Evolutionary conservation across 164 flowering plant species (phyloP).

Genomic region (Warburgia ugandensis): DNA sequence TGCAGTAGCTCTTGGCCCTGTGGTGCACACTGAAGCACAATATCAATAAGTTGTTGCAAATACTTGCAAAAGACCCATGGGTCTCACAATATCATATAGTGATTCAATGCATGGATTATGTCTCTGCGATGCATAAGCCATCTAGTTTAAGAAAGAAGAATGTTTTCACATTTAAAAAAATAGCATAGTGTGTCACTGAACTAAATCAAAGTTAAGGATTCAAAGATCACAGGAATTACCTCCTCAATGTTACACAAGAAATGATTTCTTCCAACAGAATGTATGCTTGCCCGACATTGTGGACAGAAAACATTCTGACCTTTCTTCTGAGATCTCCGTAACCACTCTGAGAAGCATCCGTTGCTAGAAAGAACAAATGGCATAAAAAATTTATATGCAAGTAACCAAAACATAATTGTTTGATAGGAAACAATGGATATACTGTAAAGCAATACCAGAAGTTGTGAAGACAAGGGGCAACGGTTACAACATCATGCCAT

Average conservation of each 20-base stretch:
- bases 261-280: conserved; percentile 84
- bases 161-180: too few relatives aligned
- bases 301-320: conserved; percentile 64
- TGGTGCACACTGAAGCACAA: too few relatives aligned
- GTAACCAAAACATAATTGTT: neutral
- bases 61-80: too few relatives aligned
- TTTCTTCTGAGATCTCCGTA: conserved; percentile 59
- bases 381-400: neutral
- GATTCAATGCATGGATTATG: too few relatives aligned
- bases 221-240: too few relatives aligned
- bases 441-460: conserved; percentile 52
- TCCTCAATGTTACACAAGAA: conserved; percentile 65
- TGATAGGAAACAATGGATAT: neutral
- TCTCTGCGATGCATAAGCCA: too few relatives aligned
- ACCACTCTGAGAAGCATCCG: conserved; percentile 97
- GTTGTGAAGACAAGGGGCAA: conserved; percentile 90
- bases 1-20: too few relatives aligned
- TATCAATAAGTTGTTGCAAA: too few relatives aligned
- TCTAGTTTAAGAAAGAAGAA: too few relatives aligned
- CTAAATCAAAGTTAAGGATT: too few relatives aligned
- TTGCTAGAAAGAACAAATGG: conserved; percentile 42
- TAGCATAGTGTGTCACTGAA: too few relatives aligned
- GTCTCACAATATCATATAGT: too few relatives aligned
- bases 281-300: conserved; percentile 75
- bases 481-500: conserved; percentile 97